phyloP scores from a whole-genome alignment of 257 asterid species.

The Paraleonurus japonicus region DNA sequence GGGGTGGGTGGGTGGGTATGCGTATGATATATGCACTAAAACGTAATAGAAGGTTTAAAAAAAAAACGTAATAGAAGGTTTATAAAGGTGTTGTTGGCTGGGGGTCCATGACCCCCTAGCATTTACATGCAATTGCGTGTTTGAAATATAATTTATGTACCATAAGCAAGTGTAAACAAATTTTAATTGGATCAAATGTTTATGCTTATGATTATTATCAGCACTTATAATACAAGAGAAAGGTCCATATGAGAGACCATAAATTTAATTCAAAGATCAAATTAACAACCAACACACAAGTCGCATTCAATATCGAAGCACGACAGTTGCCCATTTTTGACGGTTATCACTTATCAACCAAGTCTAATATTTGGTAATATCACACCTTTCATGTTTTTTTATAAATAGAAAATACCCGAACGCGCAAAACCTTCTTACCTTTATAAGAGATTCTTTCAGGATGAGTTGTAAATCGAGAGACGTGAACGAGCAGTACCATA shows the following conservation, averaged over 20 bases:
- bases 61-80: too few species aligned
- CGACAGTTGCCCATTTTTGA: conserved; percentile 16
- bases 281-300: conserved; percentile 14
- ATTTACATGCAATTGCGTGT: neutral
- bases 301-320: conserved; percentile 3
- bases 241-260: neutral
- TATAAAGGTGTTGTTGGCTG: neutral
- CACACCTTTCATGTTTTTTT: too few species aligned
- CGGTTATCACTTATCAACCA: conserved; percentile 21
- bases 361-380: conserved; percentile 27
- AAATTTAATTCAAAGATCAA: neutral
- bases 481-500: too few species aligned
- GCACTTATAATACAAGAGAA: neutral
- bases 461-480: too few species aligned
- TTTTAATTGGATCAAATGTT: neutral
- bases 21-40: too few species aligned
- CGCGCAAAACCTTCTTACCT: too few species aligned
- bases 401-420: too few species aligned
- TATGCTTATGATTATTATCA: neutral
- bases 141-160: neutral
- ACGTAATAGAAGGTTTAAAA: too few species aligned
- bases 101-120: neutral
- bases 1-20: too few species aligned
- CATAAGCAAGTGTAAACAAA: neutral
- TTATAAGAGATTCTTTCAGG: too few species aligned